These are phyloP conservation scores for Prototheca stagnorum DNA, from an alignment of 163 green algal species.

Conservation along the genomic window DNA sequence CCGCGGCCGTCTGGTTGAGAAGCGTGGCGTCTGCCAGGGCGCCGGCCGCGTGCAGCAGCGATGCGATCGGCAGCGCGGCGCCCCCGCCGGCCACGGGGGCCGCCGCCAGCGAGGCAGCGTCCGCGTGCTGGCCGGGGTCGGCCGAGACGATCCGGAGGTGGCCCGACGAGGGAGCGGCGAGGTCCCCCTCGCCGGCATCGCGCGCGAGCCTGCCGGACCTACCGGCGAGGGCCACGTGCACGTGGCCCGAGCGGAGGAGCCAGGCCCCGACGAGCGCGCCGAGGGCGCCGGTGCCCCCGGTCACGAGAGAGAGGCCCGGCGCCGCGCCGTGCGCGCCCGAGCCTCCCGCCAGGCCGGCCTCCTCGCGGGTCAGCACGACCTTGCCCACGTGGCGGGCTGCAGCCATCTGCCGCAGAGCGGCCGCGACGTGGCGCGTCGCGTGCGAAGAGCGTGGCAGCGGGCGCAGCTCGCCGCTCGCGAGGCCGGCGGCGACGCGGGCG, in stretches of 20 bases:
- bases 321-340: too few relatives aligned
- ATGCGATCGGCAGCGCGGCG: background rate
- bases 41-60: conserved; percentile 52
- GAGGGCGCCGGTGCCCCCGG: conserved; percentile 39
- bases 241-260: too few relatives aligned
- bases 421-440: conserved; percentile 20
- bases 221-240: conserved; percentile 29
- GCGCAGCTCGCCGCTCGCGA: conserved; percentile 27
- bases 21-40: conserved; percentile 54
- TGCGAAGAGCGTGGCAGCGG: conserved; percentile 40
- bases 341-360: too few relatives aligned
- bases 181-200: too few relatives aligned
- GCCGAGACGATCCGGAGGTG: too few relatives aligned
- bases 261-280: conserved; percentile 33
- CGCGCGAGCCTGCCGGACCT: too few relatives aligned
- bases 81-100: too few relatives aligned
- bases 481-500: conserved; percentile 24
- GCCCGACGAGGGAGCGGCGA: too few relatives aligned
- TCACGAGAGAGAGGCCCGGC: conserved; percentile 24
- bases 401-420: conserved; percentile 66
- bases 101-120: too few relatives aligned
- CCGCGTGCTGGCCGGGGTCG: too few relatives aligned
- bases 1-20: conserved; percentile 23
- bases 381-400: conserved; percentile 74
- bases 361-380: too few relatives aligned